Conservation (phyloP, 2,329 filamentous ascomycete genomes). For the Fusarium nodosum region DNA sequence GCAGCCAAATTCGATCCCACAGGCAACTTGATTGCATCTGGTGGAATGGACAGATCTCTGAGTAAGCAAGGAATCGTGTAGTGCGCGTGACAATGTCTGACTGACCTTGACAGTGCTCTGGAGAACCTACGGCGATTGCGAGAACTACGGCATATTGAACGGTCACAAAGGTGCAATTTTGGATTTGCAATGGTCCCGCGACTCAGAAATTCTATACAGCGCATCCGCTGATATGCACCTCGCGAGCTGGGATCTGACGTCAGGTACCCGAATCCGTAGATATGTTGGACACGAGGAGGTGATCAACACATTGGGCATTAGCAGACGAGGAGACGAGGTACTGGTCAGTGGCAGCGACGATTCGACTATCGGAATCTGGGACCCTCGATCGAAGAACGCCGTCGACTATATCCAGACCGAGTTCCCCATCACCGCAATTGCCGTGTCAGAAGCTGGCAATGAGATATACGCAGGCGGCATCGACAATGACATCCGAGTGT, state of each 20-base stretch:
- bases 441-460: conserved; percentile 93
- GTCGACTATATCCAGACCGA: conserved; percentile 90
- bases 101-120: conserved; percentile 77
- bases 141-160: conserved; percentile 90
- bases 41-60: conserved; percentile 94
- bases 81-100: conserved; percentile 26
- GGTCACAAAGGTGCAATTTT: conserved; percentile 93
- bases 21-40: conserved; percentile 90
- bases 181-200: conserved; percentile 96
- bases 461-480: conserved; percentile 96
- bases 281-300: conserved; percentile 95
- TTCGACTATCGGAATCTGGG: conserved; percentile 94
- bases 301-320: conserved; percentile 92
- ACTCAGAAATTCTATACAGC: conserved; percentile 90
- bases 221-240: conserved; percentile 94
- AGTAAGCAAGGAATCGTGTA: conserved; percentile 64
- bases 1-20: conserved; percentile 89
- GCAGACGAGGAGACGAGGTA: conserved; percentile 89
- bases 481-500: conserved; percentile 97
- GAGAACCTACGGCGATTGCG: conserved; percentile 91
- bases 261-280: conserved; percentile 89
- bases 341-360: conserved; percentile 94
- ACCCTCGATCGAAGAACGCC: conserved; percentile 90
- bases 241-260: conserved; percentile 94
- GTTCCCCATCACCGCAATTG: conserved; percentile 91